A percentile compares a stretch with the other conserved stretches of the same genome.
Conservation (phyloP, 2,329 filamentous ascomycete species). For the Sporothrix schenckii region DNA sequence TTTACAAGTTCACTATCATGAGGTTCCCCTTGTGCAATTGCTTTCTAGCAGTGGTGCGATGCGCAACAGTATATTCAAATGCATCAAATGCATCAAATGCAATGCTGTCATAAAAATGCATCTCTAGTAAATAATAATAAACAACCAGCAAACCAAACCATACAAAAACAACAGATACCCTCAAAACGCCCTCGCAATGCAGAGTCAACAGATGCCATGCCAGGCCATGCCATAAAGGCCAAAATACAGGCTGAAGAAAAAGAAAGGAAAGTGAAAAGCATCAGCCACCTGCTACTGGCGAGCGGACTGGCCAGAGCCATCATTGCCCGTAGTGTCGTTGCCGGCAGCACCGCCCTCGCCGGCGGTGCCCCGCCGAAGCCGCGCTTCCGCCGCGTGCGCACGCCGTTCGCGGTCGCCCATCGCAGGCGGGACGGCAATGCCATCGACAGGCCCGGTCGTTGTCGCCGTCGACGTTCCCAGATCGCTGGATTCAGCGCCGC, state of each 20-base stretch:
- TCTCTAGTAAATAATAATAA: background rate
- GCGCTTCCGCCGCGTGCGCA: constrained; percentile 72
- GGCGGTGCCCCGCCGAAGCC: constrained; percentile 51
- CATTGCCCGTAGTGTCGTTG: background rate
- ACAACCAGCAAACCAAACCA: background rate
- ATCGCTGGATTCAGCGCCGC: constrained; percentile 48
- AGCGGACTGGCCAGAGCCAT: background rate
- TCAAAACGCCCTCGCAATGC: constrained; percentile 25
- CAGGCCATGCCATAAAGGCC: background rate
- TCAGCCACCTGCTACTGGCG: background rate
- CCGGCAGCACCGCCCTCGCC: constrained; percentile 33
- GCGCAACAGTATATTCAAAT: background rate
- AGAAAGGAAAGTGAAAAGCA: background rate
- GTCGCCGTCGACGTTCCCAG: constrained; percentile 43
- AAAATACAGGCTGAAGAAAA: background rate
- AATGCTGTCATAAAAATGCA: background rate
- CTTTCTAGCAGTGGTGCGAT: background rate
- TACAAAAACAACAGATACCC: background rate
- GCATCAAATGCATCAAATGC: background rate
- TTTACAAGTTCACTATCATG: background rate
- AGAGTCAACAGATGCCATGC: background rate
- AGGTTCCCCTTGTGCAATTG: background rate
- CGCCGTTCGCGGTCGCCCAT: constrained; percentile 74
- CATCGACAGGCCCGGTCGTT: background rate
- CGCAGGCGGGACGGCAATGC: constrained; percentile 32